Conservation (phyloP, 2,329 filamentous ascomycete species). For the Myriosclerotinia duriaeana region DNA sequence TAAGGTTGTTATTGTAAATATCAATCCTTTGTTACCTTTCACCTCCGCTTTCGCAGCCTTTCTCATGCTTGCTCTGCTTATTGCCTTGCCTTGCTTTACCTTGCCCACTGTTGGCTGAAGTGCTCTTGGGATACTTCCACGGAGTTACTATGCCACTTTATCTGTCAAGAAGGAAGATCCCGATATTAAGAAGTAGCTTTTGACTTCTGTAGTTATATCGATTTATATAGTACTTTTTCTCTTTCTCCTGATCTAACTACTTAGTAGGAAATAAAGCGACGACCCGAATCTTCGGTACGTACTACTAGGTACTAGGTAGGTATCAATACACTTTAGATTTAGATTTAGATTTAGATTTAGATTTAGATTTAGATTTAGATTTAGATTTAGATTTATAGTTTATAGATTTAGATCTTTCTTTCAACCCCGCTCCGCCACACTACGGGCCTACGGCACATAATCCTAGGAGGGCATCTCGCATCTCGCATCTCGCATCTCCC, state of each 20-base stretch:
- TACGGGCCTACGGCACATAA: too few relatives aligned
- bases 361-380: too few relatives aligned
- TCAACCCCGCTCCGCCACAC: too few relatives aligned
- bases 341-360: too few relatives aligned
- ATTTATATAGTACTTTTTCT: not conserved
- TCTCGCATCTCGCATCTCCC: too few relatives aligned
- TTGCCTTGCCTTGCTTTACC: not conserved
- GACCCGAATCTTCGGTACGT: not conserved
- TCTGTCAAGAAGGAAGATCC: not conserved
- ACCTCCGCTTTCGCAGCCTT: slow-evolving; percentile 16
- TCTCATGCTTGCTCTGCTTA: not conserved
- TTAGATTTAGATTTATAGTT: too few relatives aligned
- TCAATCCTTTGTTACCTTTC: slow-evolving; percentile 2
- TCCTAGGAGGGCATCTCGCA: too few relatives aligned
- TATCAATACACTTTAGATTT: too few relatives aligned
- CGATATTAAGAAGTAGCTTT: not conserved
- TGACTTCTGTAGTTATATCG: not conserved
- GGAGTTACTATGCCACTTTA: not conserved
- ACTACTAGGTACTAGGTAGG: too few relatives aligned
- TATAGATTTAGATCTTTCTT: too few relatives aligned
- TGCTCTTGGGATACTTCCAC: not conserved
- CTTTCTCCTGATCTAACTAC: not conserved
- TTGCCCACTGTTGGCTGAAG: slow-evolving; percentile 4
- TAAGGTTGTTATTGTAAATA: not conserved
- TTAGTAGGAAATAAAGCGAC: not conserved